A percentile compares a stretch with the other conserved stretches of the same genome.
phyloP scores from a whole-genome alignment of 2,329 filamentous ascomycete species.

The Hypoxylon sp. region DNA sequence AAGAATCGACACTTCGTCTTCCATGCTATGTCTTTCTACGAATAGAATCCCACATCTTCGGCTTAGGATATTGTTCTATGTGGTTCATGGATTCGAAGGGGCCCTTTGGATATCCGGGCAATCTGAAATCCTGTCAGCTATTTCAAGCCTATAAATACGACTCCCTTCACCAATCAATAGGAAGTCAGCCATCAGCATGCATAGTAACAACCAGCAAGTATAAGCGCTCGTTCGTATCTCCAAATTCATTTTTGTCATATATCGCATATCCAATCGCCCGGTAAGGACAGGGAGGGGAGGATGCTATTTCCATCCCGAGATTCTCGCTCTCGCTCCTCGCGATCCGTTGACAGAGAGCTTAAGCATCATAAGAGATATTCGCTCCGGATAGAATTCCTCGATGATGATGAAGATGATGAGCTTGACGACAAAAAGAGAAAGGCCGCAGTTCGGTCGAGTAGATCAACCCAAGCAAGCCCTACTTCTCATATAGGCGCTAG shows the following conservation, averaged over 20 bases:
- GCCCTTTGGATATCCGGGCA: not conserved
- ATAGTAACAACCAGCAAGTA: not conserved
- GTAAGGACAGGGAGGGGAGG: not conserved
- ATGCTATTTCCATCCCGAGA: constrained; percentile 20
- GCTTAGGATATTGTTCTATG: not conserved
- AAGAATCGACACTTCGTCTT: constrained; percentile 1
- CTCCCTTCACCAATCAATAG: not conserved
- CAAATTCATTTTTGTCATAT: not conserved
- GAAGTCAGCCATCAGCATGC: not conserved
- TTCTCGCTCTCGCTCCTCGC: not conserved
- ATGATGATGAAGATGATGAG: constrained; percentile 25
- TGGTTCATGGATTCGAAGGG: constrained; percentile 1
- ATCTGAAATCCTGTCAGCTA: not conserved
- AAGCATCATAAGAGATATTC: constrained; percentile 33
- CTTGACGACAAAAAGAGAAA: not conserved
- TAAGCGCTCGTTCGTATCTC: not conserved
- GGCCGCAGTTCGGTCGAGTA: not conserved
- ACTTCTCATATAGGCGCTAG: not conserved
- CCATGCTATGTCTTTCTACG: not conserved
- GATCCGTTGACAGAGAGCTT: constrained; percentile 10
- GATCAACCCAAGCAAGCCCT: not conserved
- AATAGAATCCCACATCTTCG: too few species aligned
- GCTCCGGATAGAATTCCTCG: constrained; percentile 29
- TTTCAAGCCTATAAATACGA: not conserved
- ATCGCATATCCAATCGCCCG: too few species aligned